Percentiles rank a stretch among this genome's conserved stretches.
These are phyloP conservation scores for Penicillium cinerascens DNA, from an alignment of 495 filamentous ascomycete genomes.

Conservation along the genomic window DNA sequence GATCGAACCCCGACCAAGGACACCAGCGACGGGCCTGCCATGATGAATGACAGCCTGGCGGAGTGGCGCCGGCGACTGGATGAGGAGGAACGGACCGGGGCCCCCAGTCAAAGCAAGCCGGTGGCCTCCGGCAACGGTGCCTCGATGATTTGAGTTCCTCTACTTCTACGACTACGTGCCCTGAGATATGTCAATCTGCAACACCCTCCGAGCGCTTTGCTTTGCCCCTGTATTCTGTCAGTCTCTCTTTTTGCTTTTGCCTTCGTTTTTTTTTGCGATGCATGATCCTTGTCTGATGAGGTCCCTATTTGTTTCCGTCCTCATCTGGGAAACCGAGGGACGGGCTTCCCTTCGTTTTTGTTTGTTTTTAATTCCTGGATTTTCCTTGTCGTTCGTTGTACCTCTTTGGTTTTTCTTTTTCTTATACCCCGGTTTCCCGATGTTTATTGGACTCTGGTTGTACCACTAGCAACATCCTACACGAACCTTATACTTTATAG, in stretches of 20 bases:
- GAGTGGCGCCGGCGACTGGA: conserved; percentile 75
- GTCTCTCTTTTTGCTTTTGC: conserved; percentile 8
- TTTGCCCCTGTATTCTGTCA: conserved; percentile 16
- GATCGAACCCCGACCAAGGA: conserved; percentile 62
- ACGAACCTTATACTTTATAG: conserved; percentile 18
- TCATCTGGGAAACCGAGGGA: conserved; percentile 9
- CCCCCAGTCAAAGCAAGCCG: conserved; percentile 23
- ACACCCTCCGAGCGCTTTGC: conserved; percentile 22
- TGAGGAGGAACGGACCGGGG: conserved; percentile 49
- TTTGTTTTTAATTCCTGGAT: conserved; percentile 4
- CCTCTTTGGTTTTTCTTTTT: conserved; percentile 17
- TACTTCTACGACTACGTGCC: conserved; percentile 23
- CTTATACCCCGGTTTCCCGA: conserved; percentile 36
- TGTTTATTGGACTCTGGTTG: conserved; percentile 37
- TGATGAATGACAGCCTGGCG: conserved; percentile 64
- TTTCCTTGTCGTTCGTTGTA: conserved; percentile 14
- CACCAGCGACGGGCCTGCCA: conserved; percentile 39
- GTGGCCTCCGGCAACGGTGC: conserved; percentile 21
- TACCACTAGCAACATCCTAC: conserved; percentile 29
- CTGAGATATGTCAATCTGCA: conserved; percentile 25
- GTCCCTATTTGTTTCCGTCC: conserved; percentile 7
- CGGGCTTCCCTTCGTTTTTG: conserved; percentile 23
- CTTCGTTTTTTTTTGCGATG: conserved; percentile 16
- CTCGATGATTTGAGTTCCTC: conserved; percentile 17
- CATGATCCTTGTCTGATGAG: conserved; percentile 24